Base-by-base conservation (phyloP, 768 basidiomycete genomes). In the Russula dissimulans region DNA sequence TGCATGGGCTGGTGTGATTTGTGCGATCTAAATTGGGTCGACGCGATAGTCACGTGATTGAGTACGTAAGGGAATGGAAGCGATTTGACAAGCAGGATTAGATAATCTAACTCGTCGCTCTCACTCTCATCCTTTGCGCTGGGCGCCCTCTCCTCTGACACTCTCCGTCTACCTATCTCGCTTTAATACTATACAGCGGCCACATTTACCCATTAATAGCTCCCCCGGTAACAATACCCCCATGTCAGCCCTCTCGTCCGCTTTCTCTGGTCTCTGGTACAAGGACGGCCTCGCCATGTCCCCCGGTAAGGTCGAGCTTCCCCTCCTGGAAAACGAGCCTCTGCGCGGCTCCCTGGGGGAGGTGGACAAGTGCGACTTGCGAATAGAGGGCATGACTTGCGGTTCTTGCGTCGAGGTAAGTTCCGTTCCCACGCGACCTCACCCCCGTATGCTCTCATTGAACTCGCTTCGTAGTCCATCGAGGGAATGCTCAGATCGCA, bases 361-460 rank as follows among this genome's bases (percentile, higher is more conserved):
- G 5, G 69, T 73, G 9, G 81, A 81, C 56, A 85, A 77, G 74
- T 91, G 88, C 67, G 89, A 93, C 70, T 72, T 93, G 39, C 76
- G 87, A 61, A 85, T 94, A 69, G 86, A 91, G 71, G 91, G 91
- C 11, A 94, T 94, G 91, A 92, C 91, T 0, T 94, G 91, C 67
- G 86, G 90, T 8, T 77, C 90, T 38, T 94, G 91, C 67, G 91
- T 93, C 9, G 87, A 91, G 82, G 91, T 90, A 67, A 65, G 83
- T 31, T 70, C 22, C 22, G 22, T 32, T 34, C 7, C 11, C 7
- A 36, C 47, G 5, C 50, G 1, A 7, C 31, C 15, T 29, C 15
- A 38, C 38, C 36, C 22, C 56, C 39, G 22, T 46, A 10, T 18
- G 4, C 43, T 31, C 17, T 10, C 11, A 43, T 18, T 31, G 12